Evolutionary conservation across 371 early-diverging fungal species (phyloP), one percentile per base, ranked within the genome.

Genomic region (Basidiobolus meristosporus): DNA sequence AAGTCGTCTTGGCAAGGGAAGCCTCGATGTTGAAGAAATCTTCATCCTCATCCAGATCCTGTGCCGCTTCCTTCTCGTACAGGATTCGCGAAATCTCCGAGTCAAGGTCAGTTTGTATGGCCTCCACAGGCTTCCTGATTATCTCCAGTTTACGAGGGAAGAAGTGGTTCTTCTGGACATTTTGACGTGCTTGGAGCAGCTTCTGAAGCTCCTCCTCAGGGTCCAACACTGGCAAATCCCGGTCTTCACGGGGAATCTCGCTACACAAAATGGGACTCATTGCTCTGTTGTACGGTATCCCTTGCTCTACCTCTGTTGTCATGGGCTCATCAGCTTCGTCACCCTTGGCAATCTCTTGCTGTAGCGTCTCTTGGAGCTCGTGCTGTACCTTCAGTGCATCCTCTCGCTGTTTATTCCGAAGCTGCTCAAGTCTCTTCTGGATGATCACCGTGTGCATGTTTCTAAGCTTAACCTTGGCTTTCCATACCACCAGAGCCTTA

Each of bases 1-100:
- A 82, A 2, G 67, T 70, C 35, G 38, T 36, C 15, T 20, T 46
- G 15, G 33, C 39, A 36, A 77, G 45, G 17, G 70, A 65, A 3
- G 73, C 81, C 55, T 88, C 92, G 21, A 77, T 71, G 36, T 74
- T 75, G 41, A 87, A 85, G 7, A 74, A 55, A 14, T 73, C 79
- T 53, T 88, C 88, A 50, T 82, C 73, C 33, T 77, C 77, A 34
- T 82, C 82, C 35, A 79, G 56, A 30, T 77, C 77, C 40, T 68
- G 65, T 51, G 73, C 74, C 47, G 66, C 76, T 46, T 34, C 46
- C 39, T 34, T 38, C 45, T 18, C 39, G 39, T 12, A 43, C 30
- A 29, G n/a, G n/a, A 40, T 37, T 18, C 40, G 74, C 38, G 14
- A 52, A 59, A 23, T 57, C 52, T 7, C 62, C 56, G 12, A 59